These are phyloP conservation scores for Leishmania martiniquensis DNA, from an alignment of 208 protist genomes.

Conservation along the genomic window DNA sequence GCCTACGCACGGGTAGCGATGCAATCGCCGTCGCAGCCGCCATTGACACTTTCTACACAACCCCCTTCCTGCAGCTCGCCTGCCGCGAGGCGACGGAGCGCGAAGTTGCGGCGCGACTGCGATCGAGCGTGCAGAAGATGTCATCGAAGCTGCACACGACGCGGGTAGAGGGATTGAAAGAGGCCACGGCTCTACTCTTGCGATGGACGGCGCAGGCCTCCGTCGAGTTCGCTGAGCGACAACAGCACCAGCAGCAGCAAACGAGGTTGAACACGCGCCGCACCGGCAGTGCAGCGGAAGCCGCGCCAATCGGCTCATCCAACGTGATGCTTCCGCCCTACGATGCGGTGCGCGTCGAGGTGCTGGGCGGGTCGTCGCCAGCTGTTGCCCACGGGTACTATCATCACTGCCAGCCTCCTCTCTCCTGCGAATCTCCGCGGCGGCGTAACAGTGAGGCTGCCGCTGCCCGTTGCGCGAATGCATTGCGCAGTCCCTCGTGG, in stretches of 20 bases:
- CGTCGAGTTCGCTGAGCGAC: constrained; percentile 48
- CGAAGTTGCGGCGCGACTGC: constrained; percentile 56
- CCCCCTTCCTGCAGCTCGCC: constrained; percentile 58
- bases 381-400: constrained; percentile 1
- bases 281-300: not conserved
- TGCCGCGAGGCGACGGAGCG: constrained; percentile 53
- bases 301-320: not conserved
- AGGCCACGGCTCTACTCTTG: constrained; percentile 50
- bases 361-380: constrained; percentile 36
- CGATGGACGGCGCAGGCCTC: constrained; percentile 56
- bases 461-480: not conserved
- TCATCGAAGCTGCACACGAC: constrained; percentile 57
- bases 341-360: constrained; percentile 60
- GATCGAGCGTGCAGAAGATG: constrained; percentile 57
- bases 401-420: not conserved
- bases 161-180: constrained; percentile 65
- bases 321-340: constrained; percentile 38
- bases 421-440: not conserved
- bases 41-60: constrained; percentile 37
- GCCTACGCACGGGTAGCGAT: constrained; percentile 24
- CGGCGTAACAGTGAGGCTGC: not conserved
- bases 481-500: constrained; percentile 44
- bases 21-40: constrained; percentile 9
- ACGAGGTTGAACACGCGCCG: not conserved
- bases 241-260: not conserved